phyloP scores from a whole-genome alignment of 148 eudicot genomes.

The Talinum fruticosum region DNA sequence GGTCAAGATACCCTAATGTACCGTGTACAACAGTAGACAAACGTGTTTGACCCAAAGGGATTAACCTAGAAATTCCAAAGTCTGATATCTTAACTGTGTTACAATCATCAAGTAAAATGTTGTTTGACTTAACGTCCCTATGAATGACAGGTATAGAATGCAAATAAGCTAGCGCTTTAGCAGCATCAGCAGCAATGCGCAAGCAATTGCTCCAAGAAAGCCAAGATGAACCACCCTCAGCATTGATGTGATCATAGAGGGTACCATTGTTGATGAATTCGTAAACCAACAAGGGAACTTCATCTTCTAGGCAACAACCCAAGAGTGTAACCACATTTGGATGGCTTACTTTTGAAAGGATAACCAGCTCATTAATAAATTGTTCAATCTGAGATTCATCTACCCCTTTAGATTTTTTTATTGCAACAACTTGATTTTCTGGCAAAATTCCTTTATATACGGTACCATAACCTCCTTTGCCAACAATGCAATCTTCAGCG shows the following conservation, averaged over 20 bases:
- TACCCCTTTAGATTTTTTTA: no score
- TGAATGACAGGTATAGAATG: no score
- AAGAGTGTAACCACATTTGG: slow-evolving; percentile 16
- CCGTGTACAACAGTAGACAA: slow-evolving; percentile 23
- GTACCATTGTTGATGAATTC: slow-evolving; percentile 21
- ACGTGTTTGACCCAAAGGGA: slow-evolving; percentile 21
- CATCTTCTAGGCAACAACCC: slow-evolving; percentile 8
- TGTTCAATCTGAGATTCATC: no score
- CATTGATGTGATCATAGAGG: slow-evolving; percentile 12
- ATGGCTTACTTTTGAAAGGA: slow-evolving; percentile 15
- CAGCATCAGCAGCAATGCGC: slow-evolving; percentile 16
- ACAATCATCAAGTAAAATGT: no score
- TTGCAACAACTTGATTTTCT: no score
- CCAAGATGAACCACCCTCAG: background rate
- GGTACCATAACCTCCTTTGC: slow-evolving; percentile 7
- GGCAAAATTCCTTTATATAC: no score
- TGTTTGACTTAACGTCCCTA: no score
- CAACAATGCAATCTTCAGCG: slow-evolving; percentile 3
- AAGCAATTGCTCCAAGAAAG: slow-evolving; percentile 15
- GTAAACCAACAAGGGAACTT: no score
- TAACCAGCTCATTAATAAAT: slow-evolving; percentile 20
- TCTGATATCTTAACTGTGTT: slow-evolving; percentile 12
- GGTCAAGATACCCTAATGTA: slow-evolving; percentile 25
- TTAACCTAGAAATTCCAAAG: slow-evolving; percentile 19
- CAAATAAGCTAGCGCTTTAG: slow-evolving; percentile 19